Conservation (phyloP, 2,329 filamentous ascomycete species). For the Pseudonectria buxi region DNA sequence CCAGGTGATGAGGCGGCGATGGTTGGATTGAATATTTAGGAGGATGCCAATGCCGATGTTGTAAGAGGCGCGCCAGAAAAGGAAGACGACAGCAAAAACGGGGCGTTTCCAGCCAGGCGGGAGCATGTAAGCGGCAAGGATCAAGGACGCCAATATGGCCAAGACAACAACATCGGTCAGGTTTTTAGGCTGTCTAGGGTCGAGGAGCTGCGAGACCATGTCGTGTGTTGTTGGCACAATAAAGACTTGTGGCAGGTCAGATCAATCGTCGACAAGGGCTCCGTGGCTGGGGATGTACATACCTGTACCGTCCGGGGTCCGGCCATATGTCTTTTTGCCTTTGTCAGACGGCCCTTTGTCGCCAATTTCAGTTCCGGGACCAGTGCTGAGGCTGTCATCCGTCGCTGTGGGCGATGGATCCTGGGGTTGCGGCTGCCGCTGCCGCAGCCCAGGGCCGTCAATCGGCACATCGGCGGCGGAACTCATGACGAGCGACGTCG, state of each 20-base stretch:
- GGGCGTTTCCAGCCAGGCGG: slow-evolving; percentile 64
- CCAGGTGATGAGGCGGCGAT: slow-evolving; percentile 80
- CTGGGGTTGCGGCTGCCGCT: slow-evolving; percentile 22
- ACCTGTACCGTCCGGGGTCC: slow-evolving; percentile 88
- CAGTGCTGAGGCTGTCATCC: background rate
- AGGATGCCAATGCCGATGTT: slow-evolving; percentile 91
- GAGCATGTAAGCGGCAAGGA: slow-evolving; percentile 66
- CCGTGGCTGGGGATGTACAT: slow-evolving; percentile 32
- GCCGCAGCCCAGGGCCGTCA: slow-evolving; percentile 22
- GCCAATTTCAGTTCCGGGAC: slow-evolving; percentile 4
- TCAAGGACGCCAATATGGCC: slow-evolving; percentile 66
- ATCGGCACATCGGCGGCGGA: slow-evolving; percentile 23
- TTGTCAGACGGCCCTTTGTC: slow-evolving; percentile 19
- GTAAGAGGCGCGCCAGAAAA: slow-evolving; percentile 89
- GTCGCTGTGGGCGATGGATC: slow-evolving; percentile 2
- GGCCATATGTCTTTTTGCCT: slow-evolving; percentile 74
- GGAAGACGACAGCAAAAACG: slow-evolving; percentile 73
- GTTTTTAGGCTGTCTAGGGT: slow-evolving; percentile 93
- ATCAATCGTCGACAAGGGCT: slow-evolving; percentile 1
- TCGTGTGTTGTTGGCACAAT: slow-evolving; percentile 94
- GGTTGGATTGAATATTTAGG: slow-evolving; percentile 82
- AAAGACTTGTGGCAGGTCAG: slow-evolving; percentile 58
- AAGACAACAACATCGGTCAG: slow-evolving; percentile 78
- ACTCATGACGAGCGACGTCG: slow-evolving; percentile 19
- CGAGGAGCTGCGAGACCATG: slow-evolving; percentile 96